Conservation (phyloP, 495 filamentous ascomycete species). For the Penicillium paradoxum region DNA sequence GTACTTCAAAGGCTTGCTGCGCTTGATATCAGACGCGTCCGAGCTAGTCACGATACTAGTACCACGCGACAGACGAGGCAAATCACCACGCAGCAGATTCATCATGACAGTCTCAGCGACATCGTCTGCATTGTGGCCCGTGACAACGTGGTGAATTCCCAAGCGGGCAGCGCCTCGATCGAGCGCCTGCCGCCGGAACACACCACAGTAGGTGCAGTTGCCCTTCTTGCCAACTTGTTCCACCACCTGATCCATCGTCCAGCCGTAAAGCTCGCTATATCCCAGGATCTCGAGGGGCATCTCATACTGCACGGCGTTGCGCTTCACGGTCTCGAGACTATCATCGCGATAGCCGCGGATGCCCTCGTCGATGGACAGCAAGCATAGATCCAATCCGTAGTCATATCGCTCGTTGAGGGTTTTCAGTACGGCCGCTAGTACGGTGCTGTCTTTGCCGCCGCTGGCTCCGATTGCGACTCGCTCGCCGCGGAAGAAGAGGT, state of each 20-base stretch:
- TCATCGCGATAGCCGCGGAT: slow-evolving; percentile 97
- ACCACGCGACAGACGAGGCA: slow-evolving; percentile 78
- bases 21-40: slow-evolving; percentile 69
- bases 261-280: slow-evolving; percentile 92
- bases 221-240: slow-evolving; percentile 95
- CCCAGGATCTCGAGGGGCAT: slow-evolving; percentile 89
- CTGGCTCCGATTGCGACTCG: slow-evolving; percentile 92
- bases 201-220: slow-evolving; percentile 98
- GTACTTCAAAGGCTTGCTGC: slow-evolving; percentile 95
- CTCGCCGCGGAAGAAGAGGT: slow-evolving; percentile 79
- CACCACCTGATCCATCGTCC: slow-evolving; percentile 99
- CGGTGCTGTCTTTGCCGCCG: slow-evolving; percentile 96
- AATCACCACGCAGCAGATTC: slow-evolving; percentile 88
- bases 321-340: slow-evolving; percentile 90
- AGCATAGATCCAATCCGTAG: slow-evolving; percentile 79
- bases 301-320: slow-evolving; percentile 83
- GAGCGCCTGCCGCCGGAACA: slow-evolving; percentile 90
- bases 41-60: slow-evolving; percentile 90
- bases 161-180: slow-evolving; percentile 86
- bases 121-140: slow-evolving; percentile 96
- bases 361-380: slow-evolving; percentile 92
- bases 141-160: slow-evolving; percentile 90
- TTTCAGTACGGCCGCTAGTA: slow-evolving; percentile 89
- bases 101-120: slow-evolving; percentile 98
- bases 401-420: slow-evolving; percentile 85